These are phyloP conservation scores for Fusarium sp. DNA, from an alignment of 2,329 filamentous ascomycete genomes.

Conservation along the genomic window DNA sequence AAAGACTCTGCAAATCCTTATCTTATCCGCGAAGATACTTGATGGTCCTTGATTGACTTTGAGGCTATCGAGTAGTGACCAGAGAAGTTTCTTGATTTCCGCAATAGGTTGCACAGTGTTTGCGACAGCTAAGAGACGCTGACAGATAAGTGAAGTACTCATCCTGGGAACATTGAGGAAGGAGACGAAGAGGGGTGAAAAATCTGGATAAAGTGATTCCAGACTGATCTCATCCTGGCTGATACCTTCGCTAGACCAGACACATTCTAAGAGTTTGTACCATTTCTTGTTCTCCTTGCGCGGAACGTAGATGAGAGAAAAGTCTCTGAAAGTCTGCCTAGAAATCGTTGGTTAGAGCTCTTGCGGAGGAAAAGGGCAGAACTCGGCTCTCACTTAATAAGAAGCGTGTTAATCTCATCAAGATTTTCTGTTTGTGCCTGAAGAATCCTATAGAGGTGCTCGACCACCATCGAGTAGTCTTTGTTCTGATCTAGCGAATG, in stretches of 20 bases:
- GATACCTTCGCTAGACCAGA: background rate
- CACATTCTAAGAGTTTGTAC: background rate
- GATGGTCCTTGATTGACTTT: background rate
- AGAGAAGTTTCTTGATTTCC: background rate
- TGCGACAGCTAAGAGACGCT: background rate
- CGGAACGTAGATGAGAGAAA: background rate
- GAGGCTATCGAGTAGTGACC: background rate
- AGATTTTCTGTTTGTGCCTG: background rate
- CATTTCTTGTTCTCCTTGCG: rapidly evolving
- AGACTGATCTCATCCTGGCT: background rate
- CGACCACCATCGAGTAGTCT: background rate
- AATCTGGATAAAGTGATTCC: background rate
- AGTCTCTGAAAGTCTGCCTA: background rate
- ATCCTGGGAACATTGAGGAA: background rate
- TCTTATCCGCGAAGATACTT: background rate
- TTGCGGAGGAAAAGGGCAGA: rapidly evolving
- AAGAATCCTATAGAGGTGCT: background rate
- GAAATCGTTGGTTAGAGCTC: rapidly evolving
- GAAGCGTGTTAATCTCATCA: background rate
- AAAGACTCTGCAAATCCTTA: background rate
- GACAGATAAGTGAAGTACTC: background rate
- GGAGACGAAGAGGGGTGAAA: background rate
- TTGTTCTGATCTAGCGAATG: background rate
- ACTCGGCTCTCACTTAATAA: background rate
- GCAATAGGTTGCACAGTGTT: background rate